Evolutionary conservation across 768 basidiomycete species (phyloP), one percentile per base, ranked within the genome.

Genomic region (Russula foetens): DNA sequence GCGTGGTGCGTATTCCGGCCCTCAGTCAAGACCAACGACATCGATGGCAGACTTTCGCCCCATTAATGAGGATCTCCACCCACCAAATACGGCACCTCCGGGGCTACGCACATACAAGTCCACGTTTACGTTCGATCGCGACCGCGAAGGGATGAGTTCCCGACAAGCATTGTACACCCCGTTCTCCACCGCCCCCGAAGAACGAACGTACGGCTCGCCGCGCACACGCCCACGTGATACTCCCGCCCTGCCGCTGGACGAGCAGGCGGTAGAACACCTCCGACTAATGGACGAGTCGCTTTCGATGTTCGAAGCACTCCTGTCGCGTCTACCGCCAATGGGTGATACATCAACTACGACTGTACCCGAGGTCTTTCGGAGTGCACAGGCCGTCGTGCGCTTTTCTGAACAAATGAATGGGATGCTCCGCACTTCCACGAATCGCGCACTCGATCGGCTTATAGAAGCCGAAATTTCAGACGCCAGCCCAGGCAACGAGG

Each of bases 401-500:
- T 77, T 82, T 31, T 81, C 88, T n/a, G 85, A 88, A 62, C 77
- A 79, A 63, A 72, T 93, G 56, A 88, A 89, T 66, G 77, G 67
- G 53, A 74, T 87, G 64, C 70, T 92, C 66, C 76, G 84, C 48
- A 68, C 71, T 1, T 82, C 80, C 2, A 84, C 82, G 15, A 73
- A 77, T 57, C 72, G 76, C 44, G 85, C 90, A 1, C 70, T 91
- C 53, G 86, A 90, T 63, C 78, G 81, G 56, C 87, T 90, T 71
- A 85, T 93, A 50, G 81, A 86, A 41, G 81, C 85, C 0, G 90
- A 92, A 69, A 83, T 92, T 2, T 81, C 80, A 11, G 81, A 78
- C 35, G 78, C 76, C 56, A 56, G 45, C 41, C 63, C 46, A n/a
- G 68, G 65, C 12, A 66, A 63, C 14, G 67, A 68, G 46, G 69